Base-by-base conservation (phyloP, 768 basidiomycete species). In the Amanita rubescens region DNA sequence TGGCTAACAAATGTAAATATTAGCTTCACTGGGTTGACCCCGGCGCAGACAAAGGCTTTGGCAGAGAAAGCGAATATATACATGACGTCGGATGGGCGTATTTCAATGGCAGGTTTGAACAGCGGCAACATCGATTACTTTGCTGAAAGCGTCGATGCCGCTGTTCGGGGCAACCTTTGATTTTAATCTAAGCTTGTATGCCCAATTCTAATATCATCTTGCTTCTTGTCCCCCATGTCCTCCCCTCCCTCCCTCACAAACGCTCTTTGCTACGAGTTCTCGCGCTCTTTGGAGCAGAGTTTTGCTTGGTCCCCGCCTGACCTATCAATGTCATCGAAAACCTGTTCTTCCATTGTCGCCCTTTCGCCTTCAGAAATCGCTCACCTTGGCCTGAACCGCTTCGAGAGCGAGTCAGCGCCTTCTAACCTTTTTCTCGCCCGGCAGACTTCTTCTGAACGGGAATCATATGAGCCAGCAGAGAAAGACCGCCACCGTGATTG, bases 101-200 rank as follows among this genome's bases (percentile, higher is more conserved):
- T 94, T 62, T 91, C 90, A 41, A 95, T 94, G 91, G 90, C 92
- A 56, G 93, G 90, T 32, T 70, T 95, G 64, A 95, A 94, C 75
- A 70, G 71, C 56, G 66, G 71, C 64, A 95, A 95, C 76, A 81
- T 95, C 61, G 83, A 85, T 62, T 90, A 94, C 76, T 94, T 96
- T 67, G 91, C 93, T 2, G 78, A 91, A 71, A 82, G 83, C 63
- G 86, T 95, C 53, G 79, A 90, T 69, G 81, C 82, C 62, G 90
- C 85, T 55, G 90, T 94, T 58, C 84, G 80, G 72, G 86, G 87
- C 59, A 76, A 75, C 49, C 74, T 92, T 62, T 92, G 79, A 73
- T 55, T 14, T 43, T 55, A 33, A 53, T 50, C 49, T 14, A 5
- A 19, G 30, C 17, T 4, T 20, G 32, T 20, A 20, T 42, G 20